Conservation (phyloP, 2,329 filamentous ascomycete genomes). For the Aspergillus sp. region DNA sequence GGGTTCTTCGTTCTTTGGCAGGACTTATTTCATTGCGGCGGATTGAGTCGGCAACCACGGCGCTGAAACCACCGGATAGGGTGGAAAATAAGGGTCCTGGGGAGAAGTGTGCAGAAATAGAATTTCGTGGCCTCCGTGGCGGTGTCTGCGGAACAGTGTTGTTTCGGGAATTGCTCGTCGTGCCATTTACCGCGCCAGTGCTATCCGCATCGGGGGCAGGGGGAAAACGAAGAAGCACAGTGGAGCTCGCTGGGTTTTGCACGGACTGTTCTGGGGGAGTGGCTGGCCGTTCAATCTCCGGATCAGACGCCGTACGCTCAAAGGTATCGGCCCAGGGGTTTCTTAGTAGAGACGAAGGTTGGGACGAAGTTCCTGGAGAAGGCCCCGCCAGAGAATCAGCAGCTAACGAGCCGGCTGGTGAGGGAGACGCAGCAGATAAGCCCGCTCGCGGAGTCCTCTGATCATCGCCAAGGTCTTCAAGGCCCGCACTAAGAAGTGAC, state of each 20-base stretch:
- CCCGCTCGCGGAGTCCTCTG: conserved; percentile 33
- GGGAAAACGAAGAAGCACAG: conserved; percentile 40
- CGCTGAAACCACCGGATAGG: conserved; percentile 60
- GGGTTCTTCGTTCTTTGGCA: conserved; percentile 30
- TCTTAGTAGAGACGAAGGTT: conserved; percentile 35
- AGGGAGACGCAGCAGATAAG: conserved; percentile 34
- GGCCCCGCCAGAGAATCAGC: conserved; percentile 30
- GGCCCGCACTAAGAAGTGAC: conserved; percentile 34
- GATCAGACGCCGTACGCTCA: conserved; percentile 24
- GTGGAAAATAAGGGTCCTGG: conserved; percentile 61
- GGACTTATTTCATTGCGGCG: conserved; percentile 55
- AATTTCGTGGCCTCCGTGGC: conserved; percentile 44
- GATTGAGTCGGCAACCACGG: conserved; percentile 64
- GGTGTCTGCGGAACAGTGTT: conserved; percentile 36
- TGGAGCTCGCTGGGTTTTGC: conserved; percentile 26
- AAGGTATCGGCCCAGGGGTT: conserved; percentile 41
- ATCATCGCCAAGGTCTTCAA: conserved; percentile 34
- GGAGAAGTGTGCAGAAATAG: conserved; percentile 53
- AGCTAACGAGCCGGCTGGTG: conserved; percentile 33
- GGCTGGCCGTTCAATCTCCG: conserved; percentile 21
- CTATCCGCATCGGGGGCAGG: conserved; percentile 37
- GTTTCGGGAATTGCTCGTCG: conserved; percentile 24
- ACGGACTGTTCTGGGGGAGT: conserved; percentile 26
- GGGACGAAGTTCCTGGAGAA: conserved; percentile 29
- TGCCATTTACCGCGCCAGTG: conserved; percentile 18